Evolutionary conservation across 352 stramenopile species (phyloP).

Genomic region (Pythium rhizo-oryzae): DNA sequence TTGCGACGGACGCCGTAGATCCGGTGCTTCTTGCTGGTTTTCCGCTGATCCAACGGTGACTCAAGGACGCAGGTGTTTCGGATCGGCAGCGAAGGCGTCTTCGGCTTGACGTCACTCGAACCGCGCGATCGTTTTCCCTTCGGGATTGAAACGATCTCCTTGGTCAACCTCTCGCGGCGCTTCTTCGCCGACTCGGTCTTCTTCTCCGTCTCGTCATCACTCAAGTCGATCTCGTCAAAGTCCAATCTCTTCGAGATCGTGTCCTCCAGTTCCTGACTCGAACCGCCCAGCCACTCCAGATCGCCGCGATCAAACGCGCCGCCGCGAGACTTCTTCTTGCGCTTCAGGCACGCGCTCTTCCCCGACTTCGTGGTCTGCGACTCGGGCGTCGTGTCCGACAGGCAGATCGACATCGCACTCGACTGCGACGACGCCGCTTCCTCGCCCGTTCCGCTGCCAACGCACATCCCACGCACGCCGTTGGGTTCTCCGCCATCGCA

Average conservation of each 20-base stretch:
- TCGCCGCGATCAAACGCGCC: neutral
- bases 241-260: slow-evolving; percentile 20
- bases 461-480: neutral
- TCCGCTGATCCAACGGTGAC: slow-evolving; percentile 21
- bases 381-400: slow-evolving; percentile 8
- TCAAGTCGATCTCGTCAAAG: slow-evolving; percentile 25
- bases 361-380: slow-evolving; percentile 6
- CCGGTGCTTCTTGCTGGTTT: slow-evolving; percentile 2
- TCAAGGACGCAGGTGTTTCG: slow-evolving; percentile 33
- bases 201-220: slow-evolving; percentile 1
- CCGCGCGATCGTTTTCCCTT: neutral
- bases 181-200: slow-evolving; percentile 7
- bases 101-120: neutral
- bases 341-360: slow-evolving; percentile 16
- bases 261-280: slow-evolving; percentile 11
- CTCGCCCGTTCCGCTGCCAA: neutral
- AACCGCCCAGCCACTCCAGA: neutral
- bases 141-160: neutral
- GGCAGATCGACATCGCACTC: slow-evolving; percentile 15
- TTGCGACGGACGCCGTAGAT: slow-evolving; percentile 18
- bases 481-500: neutral
- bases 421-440: neutral
- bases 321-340: slow-evolving; percentile 19
- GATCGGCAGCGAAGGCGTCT: slow-evolving; percentile 1
- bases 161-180: neutral